phyloP scores from a whole-genome alignment of 441 rosid genomes.

The Euphorbia schlechtendalii region DNA sequence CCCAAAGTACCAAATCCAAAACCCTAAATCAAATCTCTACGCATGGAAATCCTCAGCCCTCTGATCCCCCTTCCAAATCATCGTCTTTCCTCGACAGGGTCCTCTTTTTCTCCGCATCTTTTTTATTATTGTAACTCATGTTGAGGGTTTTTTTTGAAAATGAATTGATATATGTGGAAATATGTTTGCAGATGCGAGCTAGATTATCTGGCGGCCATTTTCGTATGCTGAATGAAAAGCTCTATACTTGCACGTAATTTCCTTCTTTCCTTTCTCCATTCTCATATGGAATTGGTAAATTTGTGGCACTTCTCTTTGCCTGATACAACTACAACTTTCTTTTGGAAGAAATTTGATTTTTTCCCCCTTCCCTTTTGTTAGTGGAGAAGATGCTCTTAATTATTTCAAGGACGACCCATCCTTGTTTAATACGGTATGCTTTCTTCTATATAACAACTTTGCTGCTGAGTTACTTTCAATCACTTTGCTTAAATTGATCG shows the following conservation, averaged over 20 bases:
- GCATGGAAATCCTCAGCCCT: conserved; percentile 18
- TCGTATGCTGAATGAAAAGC: conserved; percentile 86
- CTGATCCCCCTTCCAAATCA: conserved; percentile 38
- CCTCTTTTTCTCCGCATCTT: not conserved
- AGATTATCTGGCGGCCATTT: conserved; percentile 77
- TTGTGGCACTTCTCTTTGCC: not conserved
- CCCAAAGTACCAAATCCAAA: conserved; percentile 24
- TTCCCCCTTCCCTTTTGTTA: conserved; percentile 18
- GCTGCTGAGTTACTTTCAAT: not conserved
- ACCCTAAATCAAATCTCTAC: conserved; percentile 11
- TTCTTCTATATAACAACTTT: not conserved
- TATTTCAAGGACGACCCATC: conserved; percentile 72
- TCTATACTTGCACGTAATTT: conserved; percentile 84
- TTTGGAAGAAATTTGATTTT: conserved; percentile 6
- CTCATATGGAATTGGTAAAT: not conserved
- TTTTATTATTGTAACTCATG: not conserved
- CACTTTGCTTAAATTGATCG: not conserved
- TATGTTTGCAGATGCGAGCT: conserved; percentile 58
- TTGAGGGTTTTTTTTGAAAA: not conserved
- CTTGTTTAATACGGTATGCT: conserved; percentile 65
- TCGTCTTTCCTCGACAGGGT: conserved; percentile 68
- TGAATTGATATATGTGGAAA: not conserved
- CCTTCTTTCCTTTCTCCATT: not conserved
- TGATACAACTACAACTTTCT: not conserved
- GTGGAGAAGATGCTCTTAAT: conserved; percentile 72